phyloP scores from a whole-genome alignment of 2,329 filamentous ascomycete species.

The Fusarium sp. region DNA sequence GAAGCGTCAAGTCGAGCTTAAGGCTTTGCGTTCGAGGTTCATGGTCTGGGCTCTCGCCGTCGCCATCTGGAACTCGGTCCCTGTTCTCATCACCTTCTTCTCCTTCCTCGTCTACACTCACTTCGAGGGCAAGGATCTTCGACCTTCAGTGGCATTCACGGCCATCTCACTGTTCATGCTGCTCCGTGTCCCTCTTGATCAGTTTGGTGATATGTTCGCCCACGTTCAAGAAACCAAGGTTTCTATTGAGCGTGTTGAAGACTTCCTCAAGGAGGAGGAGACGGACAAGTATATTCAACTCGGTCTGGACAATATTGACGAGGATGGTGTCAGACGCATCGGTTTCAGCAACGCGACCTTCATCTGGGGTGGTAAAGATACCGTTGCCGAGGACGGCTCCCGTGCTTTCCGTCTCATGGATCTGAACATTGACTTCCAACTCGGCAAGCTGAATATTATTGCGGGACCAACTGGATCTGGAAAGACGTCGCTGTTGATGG shows the following conservation, averaged over 20 bases:
- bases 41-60: slow-evolving; percentile 92
- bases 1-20: slow-evolving; percentile 83
- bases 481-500: slow-evolving; percentile 97
- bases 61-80: slow-evolving; percentile 96
- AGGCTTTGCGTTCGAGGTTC: slow-evolving; percentile 83
- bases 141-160: slow-evolving; percentile 94
- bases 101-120: slow-evolving; percentile 95
- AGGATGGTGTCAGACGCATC: slow-evolving; percentile 78
- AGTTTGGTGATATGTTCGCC: slow-evolving; percentile 97
- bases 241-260: slow-evolving; percentile 94
- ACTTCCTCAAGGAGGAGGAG: slow-evolving; percentile 92
- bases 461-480: slow-evolving; percentile 93
- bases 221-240: slow-evolving; percentile 98
- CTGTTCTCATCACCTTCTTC: slow-evolving; percentile 94
- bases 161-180: slow-evolving; percentile 96
- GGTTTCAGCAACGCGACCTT: slow-evolving; percentile 88
- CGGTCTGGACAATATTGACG: slow-evolving; percentile 74
- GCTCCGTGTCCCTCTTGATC: slow-evolving; percentile 91
- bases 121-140: slow-evolving; percentile 87
- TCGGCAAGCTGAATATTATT: slow-evolving; percentile 91
- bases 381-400: slow-evolving; percentile 72
- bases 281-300: slow-evolving; percentile 95
- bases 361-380: slow-evolving; percentile 83
- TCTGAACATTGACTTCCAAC: slow-evolving; percentile 82
- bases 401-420: slow-evolving; percentile 87